Percentiles rank a stretch among this genome's conserved stretches.
Evolutionary conservation across 768 basidiomycete genomes (phyloP).

Genomic region (Cyathus striatus): DNA sequence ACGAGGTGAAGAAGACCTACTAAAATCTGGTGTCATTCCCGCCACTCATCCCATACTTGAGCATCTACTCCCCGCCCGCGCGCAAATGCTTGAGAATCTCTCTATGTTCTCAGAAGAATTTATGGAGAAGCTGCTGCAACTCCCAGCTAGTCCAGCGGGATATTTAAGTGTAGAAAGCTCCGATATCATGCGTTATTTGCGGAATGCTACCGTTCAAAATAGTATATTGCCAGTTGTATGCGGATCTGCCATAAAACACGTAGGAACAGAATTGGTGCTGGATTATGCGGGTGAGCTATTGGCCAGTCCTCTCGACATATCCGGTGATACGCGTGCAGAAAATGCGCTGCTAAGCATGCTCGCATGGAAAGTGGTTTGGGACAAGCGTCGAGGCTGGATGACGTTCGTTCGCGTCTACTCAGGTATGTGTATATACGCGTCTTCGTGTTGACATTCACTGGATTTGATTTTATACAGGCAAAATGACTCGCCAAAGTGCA

Average conservation of each 20-base stretch:
- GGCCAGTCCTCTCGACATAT: slow-evolving; percentile 70
- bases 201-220: slow-evolving; percentile 59
- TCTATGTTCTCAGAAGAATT: slow-evolving; percentile 78
- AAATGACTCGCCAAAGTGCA: slow-evolving; percentile 54
- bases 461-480: slow-evolving; percentile 38
- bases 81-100: slow-evolving; percentile 68
- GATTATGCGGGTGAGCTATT: slow-evolving; percentile 79
- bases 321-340: slow-evolving; percentile 34
- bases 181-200: slow-evolving; percentile 58
- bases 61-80: slow-evolving; percentile 63
- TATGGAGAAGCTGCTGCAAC: slow-evolving; percentile 63
- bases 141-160: slow-evolving; percentile 52
- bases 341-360: slow-evolving; percentile 56
- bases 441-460: not conserved
- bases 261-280: slow-evolving; percentile 78
- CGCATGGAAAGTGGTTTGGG: slow-evolving; percentile 90
- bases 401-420: slow-evolving; percentile 89
- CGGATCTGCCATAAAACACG: slow-evolving; percentile 75
- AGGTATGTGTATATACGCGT: too few species aligned
- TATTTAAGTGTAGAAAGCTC: slow-evolving; percentile 57
- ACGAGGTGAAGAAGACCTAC: slow-evolving; percentile 37
- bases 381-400: slow-evolving; percentile 83
- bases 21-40: slow-evolving; percentile 39
- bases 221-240: slow-evolving; percentile 76
- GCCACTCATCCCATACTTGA: slow-evolving; percentile 61